Base-by-base conservation (phyloP, 1,284 basidiomycete genomes). In the Cerioporus squamosus region DNA sequence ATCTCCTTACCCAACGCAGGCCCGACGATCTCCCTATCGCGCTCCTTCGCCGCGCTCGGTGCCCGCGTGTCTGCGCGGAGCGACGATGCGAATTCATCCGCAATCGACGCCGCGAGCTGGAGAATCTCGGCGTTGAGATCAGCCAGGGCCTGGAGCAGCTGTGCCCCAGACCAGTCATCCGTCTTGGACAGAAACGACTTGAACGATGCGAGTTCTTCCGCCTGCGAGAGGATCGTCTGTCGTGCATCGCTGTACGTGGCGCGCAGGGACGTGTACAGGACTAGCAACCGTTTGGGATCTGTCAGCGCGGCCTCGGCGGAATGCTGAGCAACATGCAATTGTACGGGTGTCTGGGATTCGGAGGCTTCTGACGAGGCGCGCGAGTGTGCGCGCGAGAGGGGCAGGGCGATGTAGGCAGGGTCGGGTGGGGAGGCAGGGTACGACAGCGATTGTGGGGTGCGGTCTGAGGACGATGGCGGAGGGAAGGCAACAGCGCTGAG, bases 81-180 rank as follows among this genome's bases (percentile, higher is more conserved):
- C 24, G 58, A 45, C 2, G 60, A 20, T 17, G 71, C 58, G 62
- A 73, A 75, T 62, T 74, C 73, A 46, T 77, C 75, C 53, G 69
- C 70, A 23, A 74, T 67, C 20, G 70, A 70, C 15, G 75, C 75
- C 12, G 75, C 67, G 50, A 76, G 70, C 62, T 76, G 75, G 49
- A 75, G 64, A 56, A 75, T 72, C 67, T 75, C 74, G 12, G 68
- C 65, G 60, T 77, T 76, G 43, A 77, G 68, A 60, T 76, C 75
- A n/a, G 69, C 70, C 10, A 76, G 64, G 40, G 71, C 70, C 61
- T 76, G 75, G 24, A 76, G 57, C 50, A 77, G 69, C 66, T 76
- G 72, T 36, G 74, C 72, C 46, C 75, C 75, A n/a, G 72, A 72
- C 66, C 69, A 70, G 42, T 72, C 71, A 60, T 77, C 75, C n/a